Conservation (phyloP, 2,329 filamentous ascomycete species). For the Hypoxylon sp. region DNA sequence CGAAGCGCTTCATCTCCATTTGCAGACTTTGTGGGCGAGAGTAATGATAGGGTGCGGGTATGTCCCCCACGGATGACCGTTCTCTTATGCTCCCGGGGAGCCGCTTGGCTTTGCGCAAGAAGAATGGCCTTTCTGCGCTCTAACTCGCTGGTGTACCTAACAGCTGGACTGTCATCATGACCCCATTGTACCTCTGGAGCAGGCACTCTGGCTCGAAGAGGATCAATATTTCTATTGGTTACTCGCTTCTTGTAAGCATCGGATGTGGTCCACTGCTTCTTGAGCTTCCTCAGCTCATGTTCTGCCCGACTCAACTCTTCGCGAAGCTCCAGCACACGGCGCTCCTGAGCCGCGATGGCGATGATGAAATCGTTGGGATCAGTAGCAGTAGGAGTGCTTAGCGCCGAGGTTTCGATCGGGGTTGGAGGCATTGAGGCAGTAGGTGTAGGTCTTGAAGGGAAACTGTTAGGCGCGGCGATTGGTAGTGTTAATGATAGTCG, state of each 20-base stretch:
- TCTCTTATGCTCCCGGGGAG: slow-evolving; percentile 60
- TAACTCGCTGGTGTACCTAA: slow-evolving; percentile 68
- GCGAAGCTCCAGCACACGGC: slow-evolving; percentile 87
- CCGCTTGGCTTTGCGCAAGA: slow-evolving; percentile 58
- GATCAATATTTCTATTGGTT: slow-evolving; percentile 71
- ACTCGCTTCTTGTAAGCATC: slow-evolving; percentile 82
- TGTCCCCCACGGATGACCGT: slow-evolving; percentile 77
- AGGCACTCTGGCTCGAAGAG: slow-evolving; percentile 58
- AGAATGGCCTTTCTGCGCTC: slow-evolving; percentile 79
- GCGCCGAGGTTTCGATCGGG: slow-evolving; percentile 58
- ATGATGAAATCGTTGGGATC: slow-evolving; percentile 81
- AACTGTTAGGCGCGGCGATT: slow-evolving; percentile 66
- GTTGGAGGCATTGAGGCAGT: slow-evolving; percentile 63
- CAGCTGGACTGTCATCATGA: slow-evolving; percentile 55
- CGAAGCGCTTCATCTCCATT: slow-evolving; percentile 60
- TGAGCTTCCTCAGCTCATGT: slow-evolving; percentile 77
- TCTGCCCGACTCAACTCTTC: slow-evolving; percentile 92
- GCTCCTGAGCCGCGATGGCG: slow-evolving; percentile 90
- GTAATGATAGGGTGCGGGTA: slow-evolving; percentile 77
- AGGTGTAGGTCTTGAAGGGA: slow-evolving; percentile 64
- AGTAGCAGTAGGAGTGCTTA: slow-evolving; percentile 61
- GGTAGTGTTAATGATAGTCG: slow-evolving; percentile 71
- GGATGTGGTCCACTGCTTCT: slow-evolving; percentile 83
- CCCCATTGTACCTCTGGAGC: slow-evolving; percentile 38
- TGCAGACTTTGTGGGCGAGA: slow-evolving; percentile 73